A percentile compares a stretch with the other conserved stretches of the same genome.
Evolutionary conservation across 2,329 filamentous ascomycete species (phyloP).

Genomic region (Fusarium palustre): DNA sequence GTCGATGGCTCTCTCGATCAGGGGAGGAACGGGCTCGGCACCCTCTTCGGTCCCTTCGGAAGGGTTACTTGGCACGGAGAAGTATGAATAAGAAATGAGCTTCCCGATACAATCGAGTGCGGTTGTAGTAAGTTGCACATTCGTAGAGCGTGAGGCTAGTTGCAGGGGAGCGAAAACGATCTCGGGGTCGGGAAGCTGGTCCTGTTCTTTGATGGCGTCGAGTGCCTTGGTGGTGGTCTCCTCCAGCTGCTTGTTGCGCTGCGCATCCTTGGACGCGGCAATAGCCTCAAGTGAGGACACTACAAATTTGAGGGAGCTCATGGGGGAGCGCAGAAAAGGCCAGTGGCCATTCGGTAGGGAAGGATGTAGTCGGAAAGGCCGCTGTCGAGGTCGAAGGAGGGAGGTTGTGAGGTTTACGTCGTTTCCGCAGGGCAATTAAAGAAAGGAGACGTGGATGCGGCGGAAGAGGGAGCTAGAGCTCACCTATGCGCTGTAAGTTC

Average conservation of each 20-base stretch:
- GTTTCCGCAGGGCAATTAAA: slow-evolving; percentile 37
- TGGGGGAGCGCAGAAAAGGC: slow-evolving; percentile 65
- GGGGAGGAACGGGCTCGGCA: slow-evolving; percentile 65
- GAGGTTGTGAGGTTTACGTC: slow-evolving; percentile 33
- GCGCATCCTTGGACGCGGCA: slow-evolving; percentile 88
- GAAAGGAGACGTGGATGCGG: slow-evolving; percentile 38
- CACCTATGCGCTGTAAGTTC: slow-evolving; percentile 13
- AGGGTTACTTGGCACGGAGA: slow-evolving; percentile 74
- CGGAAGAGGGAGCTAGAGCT: slow-evolving; percentile 32
- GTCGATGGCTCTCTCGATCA: slow-evolving; percentile 98
- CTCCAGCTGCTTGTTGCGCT: slow-evolving; percentile 84
- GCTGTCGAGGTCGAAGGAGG: slow-evolving; percentile 10
- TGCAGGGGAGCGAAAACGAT: slow-evolving; percentile 91
- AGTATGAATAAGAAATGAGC: slow-evolving; percentile 98
- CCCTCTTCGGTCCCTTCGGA: slow-evolving; percentile 57
- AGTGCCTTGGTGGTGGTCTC: slow-evolving; percentile 86
- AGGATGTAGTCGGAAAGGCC: slow-evolving; percentile 14
- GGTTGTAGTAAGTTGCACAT: slow-evolving; percentile 85
- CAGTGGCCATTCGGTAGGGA: slow-evolving; percentile 59
- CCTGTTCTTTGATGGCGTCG: slow-evolving; percentile 85
- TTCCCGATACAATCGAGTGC: slow-evolving; percentile 98
- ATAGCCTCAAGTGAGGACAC: slow-evolving; percentile 93
- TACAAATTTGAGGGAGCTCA: slow-evolving; percentile 97
- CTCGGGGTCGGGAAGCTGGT: slow-evolving; percentile 88
- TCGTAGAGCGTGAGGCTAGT: slow-evolving; percentile 87